Evolutionary conservation across 495 filamentous ascomycete genomes (phyloP).

Genomic region (Talaromyces trachyspermus): DNA sequence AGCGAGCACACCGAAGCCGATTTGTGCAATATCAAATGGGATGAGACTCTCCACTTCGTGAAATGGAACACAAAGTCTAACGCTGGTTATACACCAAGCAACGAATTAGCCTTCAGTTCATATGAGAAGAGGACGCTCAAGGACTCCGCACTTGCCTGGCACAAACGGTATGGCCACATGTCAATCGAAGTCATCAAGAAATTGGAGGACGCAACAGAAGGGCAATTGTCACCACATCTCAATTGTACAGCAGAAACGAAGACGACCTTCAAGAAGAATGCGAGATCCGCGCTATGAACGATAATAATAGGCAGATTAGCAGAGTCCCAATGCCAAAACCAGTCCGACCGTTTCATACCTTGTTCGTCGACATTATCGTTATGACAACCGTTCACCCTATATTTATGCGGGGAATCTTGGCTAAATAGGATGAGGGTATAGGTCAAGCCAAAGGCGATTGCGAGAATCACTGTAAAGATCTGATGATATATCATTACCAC

Average conservation of each 20-base stretch:
- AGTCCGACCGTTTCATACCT: background rate
- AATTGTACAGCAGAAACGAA: background rate
- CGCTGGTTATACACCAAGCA: background rate
- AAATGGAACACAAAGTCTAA: background rate
- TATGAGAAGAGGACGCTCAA: background rate
- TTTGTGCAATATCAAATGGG: background rate
- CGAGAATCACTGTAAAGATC: too few relatives aligned
- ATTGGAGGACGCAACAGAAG: background rate
- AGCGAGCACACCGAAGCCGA: background rate
- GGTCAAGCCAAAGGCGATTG: too few relatives aligned
- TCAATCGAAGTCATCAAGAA: background rate
- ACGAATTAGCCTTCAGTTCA: background rate
- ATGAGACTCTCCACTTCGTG: background rate
- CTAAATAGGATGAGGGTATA: too few relatives aligned
- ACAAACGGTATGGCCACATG: background rate
- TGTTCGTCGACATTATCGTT: background rate
- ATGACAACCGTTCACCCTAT: too few relatives aligned
- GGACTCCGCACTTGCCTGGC: background rate
- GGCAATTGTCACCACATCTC: background rate
- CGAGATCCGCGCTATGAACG: background rate
- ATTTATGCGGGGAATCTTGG: too few relatives aligned
- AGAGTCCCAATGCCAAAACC: background rate
- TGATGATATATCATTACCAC: too few relatives aligned
- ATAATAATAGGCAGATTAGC: background rate
- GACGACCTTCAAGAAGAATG: background rate